Evolutionary conservation across 169 alveolate species (phyloP).

Genomic region (Plasmodium knowlesi): DNA sequence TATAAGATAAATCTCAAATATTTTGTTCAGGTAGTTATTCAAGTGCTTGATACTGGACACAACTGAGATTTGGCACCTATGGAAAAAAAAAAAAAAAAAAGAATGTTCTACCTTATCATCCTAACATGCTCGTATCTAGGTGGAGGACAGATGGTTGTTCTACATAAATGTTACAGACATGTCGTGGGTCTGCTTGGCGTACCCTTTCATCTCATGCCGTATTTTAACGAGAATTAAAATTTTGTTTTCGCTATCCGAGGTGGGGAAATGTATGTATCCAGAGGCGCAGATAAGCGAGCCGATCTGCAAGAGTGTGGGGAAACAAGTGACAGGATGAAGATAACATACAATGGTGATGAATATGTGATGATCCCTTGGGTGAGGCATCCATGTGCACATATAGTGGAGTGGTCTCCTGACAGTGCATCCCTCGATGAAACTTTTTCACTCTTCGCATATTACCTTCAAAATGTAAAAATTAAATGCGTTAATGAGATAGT

Average conservation of each 20-base stretch:
- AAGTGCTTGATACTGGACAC: conserved; percentile 47
- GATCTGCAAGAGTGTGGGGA: conserved; percentile 3
- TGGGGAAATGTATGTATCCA: conserved; percentile 65
- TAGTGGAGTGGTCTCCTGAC: not conserved
- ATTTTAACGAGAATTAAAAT: conserved; percentile 64
- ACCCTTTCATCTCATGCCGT: conserved; percentile 63
- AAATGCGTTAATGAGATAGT: conserved; percentile 63
- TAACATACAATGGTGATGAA: too few species aligned
- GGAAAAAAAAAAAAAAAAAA: not conserved
- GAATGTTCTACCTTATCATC: not conserved
- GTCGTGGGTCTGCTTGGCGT: not conserved
- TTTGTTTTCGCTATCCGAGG: conserved; percentile 39
- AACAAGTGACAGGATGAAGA: not conserved
- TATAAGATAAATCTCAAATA: conserved; percentile 59
- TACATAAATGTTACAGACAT: not conserved
- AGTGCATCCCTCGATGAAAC: not conserved
- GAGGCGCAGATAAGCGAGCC: conserved; percentile 64
- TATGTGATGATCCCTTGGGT: not conserved
- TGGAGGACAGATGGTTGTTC: not conserved
- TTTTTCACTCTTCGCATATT: not conserved
- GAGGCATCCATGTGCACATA: not conserved
- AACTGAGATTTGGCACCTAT: conserved; percentile 71
- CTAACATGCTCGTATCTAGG: not conserved
- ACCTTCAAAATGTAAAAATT: conserved; percentile 68
- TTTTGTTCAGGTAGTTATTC: conserved; percentile 64